Base-by-base conservation (phyloP, 1,139 yeast species). In the Debaryomycetaceae sp. region DNA sequence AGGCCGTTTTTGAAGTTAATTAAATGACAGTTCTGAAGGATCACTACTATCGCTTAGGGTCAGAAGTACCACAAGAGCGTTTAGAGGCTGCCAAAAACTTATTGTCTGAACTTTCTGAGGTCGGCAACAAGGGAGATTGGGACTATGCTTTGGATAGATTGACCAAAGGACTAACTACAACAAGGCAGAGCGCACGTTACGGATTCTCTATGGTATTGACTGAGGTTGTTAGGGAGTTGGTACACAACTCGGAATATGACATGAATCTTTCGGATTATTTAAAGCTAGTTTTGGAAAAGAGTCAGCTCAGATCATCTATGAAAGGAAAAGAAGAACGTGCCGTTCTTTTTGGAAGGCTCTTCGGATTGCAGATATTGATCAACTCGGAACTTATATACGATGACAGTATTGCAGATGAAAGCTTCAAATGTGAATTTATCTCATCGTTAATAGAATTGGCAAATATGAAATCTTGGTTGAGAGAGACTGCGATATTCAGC, bases 181-280 rank as follows among this genome's bases (percentile, higher is more conserved):
- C 89, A 15, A 77, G 94, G 54, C 95, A 87, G 34, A 75, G 89
- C 36, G 95, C 96, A 1, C 69, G 97, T 42, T 65, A 87, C 33
- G 98, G 98, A 2, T 91, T 85, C 53, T 87, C 96, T 3, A 79
- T 88, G 76, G 94, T 96, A 32, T 66, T 92, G 35, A 80, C 92
- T 1, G 98, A 92, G 59, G 70, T 88, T 1, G 65, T 81, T 17
- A 71, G 83, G 17, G 67, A 78, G 38, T 60, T 75, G n/a, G 55
- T 69, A 5, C 51, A 59, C 5, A 56, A 57, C 11, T 35, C 50
- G 1, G 51, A 49, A 11, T 58, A 64, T 44, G 65, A 67, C 4
- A 50, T 68, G 38, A 51, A 68, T 1, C 51, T 67, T 6, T 44
- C 48, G 1, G 52, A 68, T 17, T 78, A 71, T 46, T 63, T 83